Conservation (phyloP, 176 grass and related monocot species). For the Secale cereale region DNA sequence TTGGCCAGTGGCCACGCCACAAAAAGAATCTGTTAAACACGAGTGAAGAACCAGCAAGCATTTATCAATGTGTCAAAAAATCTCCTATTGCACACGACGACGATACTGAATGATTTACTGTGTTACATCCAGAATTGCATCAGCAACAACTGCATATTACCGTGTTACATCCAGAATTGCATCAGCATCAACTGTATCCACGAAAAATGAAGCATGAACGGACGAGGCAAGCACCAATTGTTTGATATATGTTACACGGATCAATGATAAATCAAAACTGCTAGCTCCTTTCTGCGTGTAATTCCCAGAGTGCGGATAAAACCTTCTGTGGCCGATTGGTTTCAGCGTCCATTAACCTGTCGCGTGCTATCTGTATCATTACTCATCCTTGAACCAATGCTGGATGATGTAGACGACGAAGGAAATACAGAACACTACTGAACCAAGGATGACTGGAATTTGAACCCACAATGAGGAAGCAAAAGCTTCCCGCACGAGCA, state of each 20-base stretch:
- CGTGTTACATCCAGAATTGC: background rate
- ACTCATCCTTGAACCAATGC: slow-evolving; percentile 64
- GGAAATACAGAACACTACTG: slow-evolving; percentile 29
- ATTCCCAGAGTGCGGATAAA: background rate
- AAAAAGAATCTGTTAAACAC: too few relatives aligned
- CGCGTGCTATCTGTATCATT: background rate
- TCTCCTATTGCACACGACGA: background rate
- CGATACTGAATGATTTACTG: background rate
- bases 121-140: background rate
- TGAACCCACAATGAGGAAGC: slow-evolving; percentile 47
- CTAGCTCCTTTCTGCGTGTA: background rate
- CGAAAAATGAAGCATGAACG: background rate
- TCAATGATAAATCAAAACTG: background rate
- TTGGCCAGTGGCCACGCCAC: too few relatives aligned
- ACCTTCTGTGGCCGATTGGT: background rate
- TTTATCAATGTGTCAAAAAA: background rate
- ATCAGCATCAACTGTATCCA: background rate
- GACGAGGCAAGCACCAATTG: background rate
- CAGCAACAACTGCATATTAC: background rate
- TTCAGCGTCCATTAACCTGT: background rate
- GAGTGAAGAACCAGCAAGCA: too few relatives aligned
- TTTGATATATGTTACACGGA: background rate
- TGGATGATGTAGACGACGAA: slow-evolving; percentile 47
- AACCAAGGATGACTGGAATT: slow-evolving; percentile 38
- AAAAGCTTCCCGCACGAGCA: slow-evolving; percentile 50